phyloP scores from a whole-genome alignment of 495 filamentous ascomycete genomes.

The Parathielavia hyrcaniae region DNA sequence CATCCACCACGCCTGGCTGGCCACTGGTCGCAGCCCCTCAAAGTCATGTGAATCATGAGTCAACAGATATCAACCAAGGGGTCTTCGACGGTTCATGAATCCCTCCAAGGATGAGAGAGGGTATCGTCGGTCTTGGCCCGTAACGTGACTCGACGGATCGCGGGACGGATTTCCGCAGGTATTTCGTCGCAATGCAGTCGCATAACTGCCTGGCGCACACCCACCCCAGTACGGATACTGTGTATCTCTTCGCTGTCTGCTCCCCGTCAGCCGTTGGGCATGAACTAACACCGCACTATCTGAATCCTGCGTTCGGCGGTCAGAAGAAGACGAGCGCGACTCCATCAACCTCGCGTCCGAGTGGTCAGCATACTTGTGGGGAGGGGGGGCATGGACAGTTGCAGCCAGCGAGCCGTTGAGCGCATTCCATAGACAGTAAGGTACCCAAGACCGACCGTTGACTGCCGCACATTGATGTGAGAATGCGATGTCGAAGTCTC shows the following conservation, averaged over 20 bases:
- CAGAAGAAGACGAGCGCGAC: neutral
- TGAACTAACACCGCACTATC: neutral
- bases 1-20: conserved; percentile 9
- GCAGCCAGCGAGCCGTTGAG: conserved; percentile 12
- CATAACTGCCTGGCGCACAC: no score
- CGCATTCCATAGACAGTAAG: neutral
- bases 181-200: neutral
- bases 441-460: conserved; percentile 11
- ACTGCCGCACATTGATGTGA: conserved; percentile 1
- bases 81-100: neutral
- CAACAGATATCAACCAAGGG: neutral
- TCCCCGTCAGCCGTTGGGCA: conserved; percentile 2
- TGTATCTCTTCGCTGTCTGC: neutral
- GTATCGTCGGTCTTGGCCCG: conserved; percentile 8
- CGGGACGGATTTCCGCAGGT: neutral
- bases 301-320: conserved; percentile 8
- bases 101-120: neutral
- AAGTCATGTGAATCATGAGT: conserved; percentile 18
- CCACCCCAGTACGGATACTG: neutral
- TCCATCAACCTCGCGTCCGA: neutral
- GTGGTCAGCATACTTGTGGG: neutral
- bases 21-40: conserved; percentile 11
- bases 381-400: no score
- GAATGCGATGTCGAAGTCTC: neutral
- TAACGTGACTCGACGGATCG: no score